Evolutionary conservation across 2,329 filamentous ascomycete genomes (phyloP).

Genomic region (Monosporascus sp.): DNA sequence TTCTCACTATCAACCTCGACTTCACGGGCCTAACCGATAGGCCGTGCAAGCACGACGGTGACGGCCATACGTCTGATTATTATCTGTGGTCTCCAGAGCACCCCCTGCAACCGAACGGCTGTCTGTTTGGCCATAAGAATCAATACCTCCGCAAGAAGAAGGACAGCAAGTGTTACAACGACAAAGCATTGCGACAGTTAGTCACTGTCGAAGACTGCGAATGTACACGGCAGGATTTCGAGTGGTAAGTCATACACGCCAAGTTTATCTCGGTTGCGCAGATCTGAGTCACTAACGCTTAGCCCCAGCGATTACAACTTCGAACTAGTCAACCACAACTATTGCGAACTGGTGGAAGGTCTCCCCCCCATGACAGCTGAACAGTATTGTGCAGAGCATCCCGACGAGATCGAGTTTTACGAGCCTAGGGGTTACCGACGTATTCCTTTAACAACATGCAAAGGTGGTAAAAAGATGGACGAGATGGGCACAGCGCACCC

Average conservation of each 20-base stretch:
- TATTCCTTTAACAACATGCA: constrained; percentile 84
- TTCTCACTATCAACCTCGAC: constrained; percentile 79
- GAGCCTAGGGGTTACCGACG: constrained; percentile 83
- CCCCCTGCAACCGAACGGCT: constrained; percentile 70
- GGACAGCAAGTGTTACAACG: constrained; percentile 77
- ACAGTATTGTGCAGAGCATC: constrained; percentile 53
- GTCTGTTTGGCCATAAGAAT: constrained; percentile 86
- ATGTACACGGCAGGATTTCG: constrained; percentile 81
- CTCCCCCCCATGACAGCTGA: constrained; percentile 52
- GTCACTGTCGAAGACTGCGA: constrained; percentile 74
- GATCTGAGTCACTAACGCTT: constrained; percentile 19
- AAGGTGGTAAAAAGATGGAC: constrained; percentile 70
- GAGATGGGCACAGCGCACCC: constrained; percentile 54
- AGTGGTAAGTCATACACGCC: constrained; percentile 62
- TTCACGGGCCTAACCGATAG: constrained; percentile 75
- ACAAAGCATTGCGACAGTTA: constrained; percentile 62
- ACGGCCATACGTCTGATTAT: constrained; percentile 61
- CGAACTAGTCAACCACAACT: constrained; percentile 69
- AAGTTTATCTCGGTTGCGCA: constrained; percentile 10
- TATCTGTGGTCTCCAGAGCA: constrained; percentile 83
- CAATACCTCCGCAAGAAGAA: constrained; percentile 86
- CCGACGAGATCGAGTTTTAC: constrained; percentile 71
- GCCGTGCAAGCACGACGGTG: constrained; percentile 64
- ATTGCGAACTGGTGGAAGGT: constrained; percentile 72
- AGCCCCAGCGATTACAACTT: constrained; percentile 80